Base-by-base conservation (phyloP, 208 protist genomes). In the Crithidia fasciculata region DNA sequence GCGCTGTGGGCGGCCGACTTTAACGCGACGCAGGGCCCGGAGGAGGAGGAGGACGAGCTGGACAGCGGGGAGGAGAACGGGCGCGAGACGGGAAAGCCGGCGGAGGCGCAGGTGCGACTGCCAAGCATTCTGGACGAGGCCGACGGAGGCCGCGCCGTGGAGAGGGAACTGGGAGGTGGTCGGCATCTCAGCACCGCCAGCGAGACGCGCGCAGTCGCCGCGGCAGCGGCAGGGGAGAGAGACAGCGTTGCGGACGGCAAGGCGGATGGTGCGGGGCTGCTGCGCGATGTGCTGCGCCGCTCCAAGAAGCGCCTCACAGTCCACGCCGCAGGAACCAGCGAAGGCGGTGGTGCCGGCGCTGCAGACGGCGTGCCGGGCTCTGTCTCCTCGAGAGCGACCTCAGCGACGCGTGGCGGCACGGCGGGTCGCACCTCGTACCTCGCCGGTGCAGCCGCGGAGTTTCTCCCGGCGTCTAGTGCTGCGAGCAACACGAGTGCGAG, bases 251-350 rank as follows among this genome's bases (percentile, higher is more conserved):
- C 39, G 28, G 53, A 8, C 10, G 41, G 5, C 15, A 49, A 52
- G 49, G 66, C 39, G 3, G 64, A 36, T 12, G 59, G 59, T 2
- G 66, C 53, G 3, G 50, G 59, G 47, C 19, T 78, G 59, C 73
- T 78, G 52, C 63, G 69, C 43, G 73, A 78, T 37, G 69, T 78
- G 18, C 66, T 78, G 45, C 73, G 66, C 39, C 47, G 59, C 6
- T 72, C 73, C 40, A 78, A 78, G 52, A 66, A 68, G n/a, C 65
- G 53, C 15, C 19, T 70, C 39, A 15, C 19, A n/a, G 15, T 10
- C 39, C 64, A 50, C 40, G 18, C 15, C 52, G 64, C 39, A 10
- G 44, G 40, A 39, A 19, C 64, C 37, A 15, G 47, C 41, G 50
- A 39, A 28, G 36, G 8, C 5, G 18, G 56, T 61, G 56, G 16